Percentiles rank a stretch among this genome's conserved stretches.
Conservation (phyloP, 1,284 basidiomycete species). For the Pseudozyma pruni region DNA sequence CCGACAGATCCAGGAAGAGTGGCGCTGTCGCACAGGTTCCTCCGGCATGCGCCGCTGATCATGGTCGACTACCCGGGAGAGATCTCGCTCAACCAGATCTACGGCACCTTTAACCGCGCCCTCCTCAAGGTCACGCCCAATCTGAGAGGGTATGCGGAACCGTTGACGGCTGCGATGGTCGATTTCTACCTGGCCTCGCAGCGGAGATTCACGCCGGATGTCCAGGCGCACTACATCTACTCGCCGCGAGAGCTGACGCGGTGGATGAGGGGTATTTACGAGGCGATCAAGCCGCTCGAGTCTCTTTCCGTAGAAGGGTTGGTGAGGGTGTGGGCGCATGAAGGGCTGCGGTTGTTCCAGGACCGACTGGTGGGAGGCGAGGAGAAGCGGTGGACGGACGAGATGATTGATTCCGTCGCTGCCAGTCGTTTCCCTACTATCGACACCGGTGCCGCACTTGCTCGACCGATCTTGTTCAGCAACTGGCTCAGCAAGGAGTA, state of each 20-base stretch:
- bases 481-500: slow-evolving; percentile 99
- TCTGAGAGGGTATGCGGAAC: slow-evolving; percentile 89
- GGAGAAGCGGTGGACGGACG: slow-evolving; percentile 83
- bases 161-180: slow-evolving; percentile 98
- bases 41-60: slow-evolving; percentile 96
- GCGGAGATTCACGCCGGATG: slow-evolving; percentile 90
- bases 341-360: slow-evolving; percentile 95
- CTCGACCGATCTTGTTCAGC: slow-evolving; percentile 92
- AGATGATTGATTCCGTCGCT: slow-evolving; percentile 85
- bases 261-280: slow-evolving; percentile 97
- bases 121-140: slow-evolving; percentile 94
- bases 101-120: slow-evolving; percentile 97
- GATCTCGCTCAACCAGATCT: slow-evolving; percentile 96
- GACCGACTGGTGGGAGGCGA: slow-evolving; percentile 82
- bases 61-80: slow-evolving; percentile 99
- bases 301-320: slow-evolving; percentile 90
- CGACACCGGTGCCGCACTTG: slow-evolving; percentile 78
- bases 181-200: slow-evolving; percentile 93
- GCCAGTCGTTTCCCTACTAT: slow-evolving; percentile 91
- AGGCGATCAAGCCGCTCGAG: slow-evolving; percentile 92
- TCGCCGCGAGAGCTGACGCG: slow-evolving; percentile 97
- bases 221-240: slow-evolving; percentile 99
- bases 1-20: slow-evolving; percentile 99
- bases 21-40: slow-evolving; percentile 94
- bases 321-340: slow-evolving; percentile 97